phyloP scores from a whole-genome alignment of 345 rosid species.

The Euphorbia pulcherrima region DNA sequence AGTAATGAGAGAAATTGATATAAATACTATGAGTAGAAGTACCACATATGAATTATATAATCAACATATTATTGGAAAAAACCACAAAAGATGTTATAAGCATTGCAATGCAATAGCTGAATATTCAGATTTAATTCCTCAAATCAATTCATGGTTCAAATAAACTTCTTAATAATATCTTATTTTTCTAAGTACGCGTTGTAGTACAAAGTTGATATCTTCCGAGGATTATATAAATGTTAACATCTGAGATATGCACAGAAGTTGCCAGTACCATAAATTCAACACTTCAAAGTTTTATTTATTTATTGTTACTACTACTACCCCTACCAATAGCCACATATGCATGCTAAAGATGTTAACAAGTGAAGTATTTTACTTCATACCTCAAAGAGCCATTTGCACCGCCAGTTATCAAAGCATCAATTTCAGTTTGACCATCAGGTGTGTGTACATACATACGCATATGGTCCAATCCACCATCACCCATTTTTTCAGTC shows the following conservation, averaged over 20 bases:
- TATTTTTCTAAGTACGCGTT: not conserved
- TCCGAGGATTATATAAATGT: not conserved
- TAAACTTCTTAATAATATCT: not conserved
- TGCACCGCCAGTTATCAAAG: constrained; percentile 49
- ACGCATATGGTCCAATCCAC: constrained; percentile 45
- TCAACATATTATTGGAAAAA: not conserved
- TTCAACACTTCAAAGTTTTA: too few relatives aligned
- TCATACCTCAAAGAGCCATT: constrained; percentile 61
- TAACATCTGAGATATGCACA: not conserved
- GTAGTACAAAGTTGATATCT: not conserved
- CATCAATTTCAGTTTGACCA: constrained; percentile 44
- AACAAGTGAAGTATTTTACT: constrained; percentile 9
- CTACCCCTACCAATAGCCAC: not conserved
- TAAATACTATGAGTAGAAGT: not conserved
- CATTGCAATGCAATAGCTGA: not conserved
- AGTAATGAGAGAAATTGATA: not conserved
- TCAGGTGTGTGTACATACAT: constrained; percentile 40
- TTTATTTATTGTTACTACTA: too few relatives aligned
- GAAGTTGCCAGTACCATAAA: not conserved
- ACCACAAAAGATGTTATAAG: not conserved
- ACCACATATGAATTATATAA: not conserved
- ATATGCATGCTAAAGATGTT: constrained; percentile 8
- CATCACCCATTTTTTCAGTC: constrained; percentile 38
- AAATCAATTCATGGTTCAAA: not conserved
- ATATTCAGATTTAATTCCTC: not conserved